phyloP scores from a whole-genome alignment of 129 eudicot species.

The Calendula officinalis region DNA sequence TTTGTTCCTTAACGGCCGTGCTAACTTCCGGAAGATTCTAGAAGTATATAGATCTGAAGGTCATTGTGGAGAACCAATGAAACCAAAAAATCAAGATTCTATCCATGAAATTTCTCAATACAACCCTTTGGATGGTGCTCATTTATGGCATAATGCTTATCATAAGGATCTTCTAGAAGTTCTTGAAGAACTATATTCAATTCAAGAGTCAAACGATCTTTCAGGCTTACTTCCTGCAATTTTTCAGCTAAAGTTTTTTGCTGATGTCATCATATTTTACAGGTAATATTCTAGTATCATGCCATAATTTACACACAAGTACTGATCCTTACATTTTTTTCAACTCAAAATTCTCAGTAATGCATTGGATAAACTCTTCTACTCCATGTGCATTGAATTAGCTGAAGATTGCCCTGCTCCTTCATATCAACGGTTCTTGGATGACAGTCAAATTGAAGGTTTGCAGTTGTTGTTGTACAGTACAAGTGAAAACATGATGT shows the following conservation, averaged over 20 bases:
- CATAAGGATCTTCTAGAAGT: conserved; percentile 48
- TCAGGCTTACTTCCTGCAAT: conserved; percentile 53
- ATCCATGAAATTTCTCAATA: conserved; percentile 24
- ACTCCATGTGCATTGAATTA: conserved; percentile 50
- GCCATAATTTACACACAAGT: neutral
- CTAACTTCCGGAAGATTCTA: conserved; percentile 44
- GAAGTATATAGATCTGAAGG: conserved; percentile 34
- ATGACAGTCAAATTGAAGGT: conserved; percentile 65
- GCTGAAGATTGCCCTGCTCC: conserved; percentile 37
- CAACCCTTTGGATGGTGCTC: conserved; percentile 48
- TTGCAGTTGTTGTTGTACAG: conserved; percentile 52
- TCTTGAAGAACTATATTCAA: conserved; percentile 48
- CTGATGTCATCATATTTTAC: conserved; percentile 73
- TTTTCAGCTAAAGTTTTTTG: conserved; percentile 66
- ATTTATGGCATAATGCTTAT: conserved; percentile 71
- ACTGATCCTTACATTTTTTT: conserved; percentile 9
- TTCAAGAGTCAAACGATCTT: conserved; percentile 40
- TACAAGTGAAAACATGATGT: conserved; percentile 33
- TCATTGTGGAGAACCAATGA: conserved; percentile 28
- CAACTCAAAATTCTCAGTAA: conserved; percentile 55
- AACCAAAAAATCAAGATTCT: conserved; percentile 25
- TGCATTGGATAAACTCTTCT: conserved; percentile 57
- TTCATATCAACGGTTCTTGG: conserved; percentile 42
- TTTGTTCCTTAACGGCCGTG: conserved; percentile 41
- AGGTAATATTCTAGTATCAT: conserved; percentile 44